Conservation (phyloP, 176 grass and related monocot species). For the Leersia perrieri region DNA sequence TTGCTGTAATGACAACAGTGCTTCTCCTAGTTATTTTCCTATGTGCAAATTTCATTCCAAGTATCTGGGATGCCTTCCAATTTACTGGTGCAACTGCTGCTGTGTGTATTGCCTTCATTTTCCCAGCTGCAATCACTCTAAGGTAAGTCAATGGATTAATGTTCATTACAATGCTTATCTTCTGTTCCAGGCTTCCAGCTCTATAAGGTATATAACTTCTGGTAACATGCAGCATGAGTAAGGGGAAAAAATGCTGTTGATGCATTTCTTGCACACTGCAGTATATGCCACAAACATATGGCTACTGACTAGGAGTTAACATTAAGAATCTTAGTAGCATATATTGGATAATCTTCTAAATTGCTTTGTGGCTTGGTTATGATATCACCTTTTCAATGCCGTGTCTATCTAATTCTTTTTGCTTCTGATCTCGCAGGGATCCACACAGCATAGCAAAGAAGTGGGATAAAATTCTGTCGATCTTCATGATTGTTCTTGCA, state of each 20-base stretch:
- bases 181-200: neutral
- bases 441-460: slow-evolving; percentile 60
- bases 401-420: neutral
- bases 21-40: slow-evolving; percentile 75
- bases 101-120: slow-evolving; percentile 96
- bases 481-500: slow-evolving; percentile 83
- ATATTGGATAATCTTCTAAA: neutral
- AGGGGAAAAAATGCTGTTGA: neutral
- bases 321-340: neutral
- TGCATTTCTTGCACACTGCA: neutral
- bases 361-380: neutral
- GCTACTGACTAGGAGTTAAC: no score
- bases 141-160: slow-evolving; percentile 40
- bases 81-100: slow-evolving; percentile 96
- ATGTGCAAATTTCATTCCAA: slow-evolving; percentile 92
- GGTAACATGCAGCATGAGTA: neutral
- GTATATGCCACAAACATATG: no score
- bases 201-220: neutral
- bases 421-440: slow-evolving; percentile 56
- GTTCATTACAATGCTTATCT: neutral
- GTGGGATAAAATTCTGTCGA: slow-evolving; percentile 63
- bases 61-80: slow-evolving; percentile 97
- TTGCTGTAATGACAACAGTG: slow-evolving; percentile 51
- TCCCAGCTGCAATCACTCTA: slow-evolving; percentile 84
- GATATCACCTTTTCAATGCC: neutral